Base-by-base conservation (phyloP, 2,329 filamentous ascomycete genomes). In the Spiromastix sp. region DNA sequence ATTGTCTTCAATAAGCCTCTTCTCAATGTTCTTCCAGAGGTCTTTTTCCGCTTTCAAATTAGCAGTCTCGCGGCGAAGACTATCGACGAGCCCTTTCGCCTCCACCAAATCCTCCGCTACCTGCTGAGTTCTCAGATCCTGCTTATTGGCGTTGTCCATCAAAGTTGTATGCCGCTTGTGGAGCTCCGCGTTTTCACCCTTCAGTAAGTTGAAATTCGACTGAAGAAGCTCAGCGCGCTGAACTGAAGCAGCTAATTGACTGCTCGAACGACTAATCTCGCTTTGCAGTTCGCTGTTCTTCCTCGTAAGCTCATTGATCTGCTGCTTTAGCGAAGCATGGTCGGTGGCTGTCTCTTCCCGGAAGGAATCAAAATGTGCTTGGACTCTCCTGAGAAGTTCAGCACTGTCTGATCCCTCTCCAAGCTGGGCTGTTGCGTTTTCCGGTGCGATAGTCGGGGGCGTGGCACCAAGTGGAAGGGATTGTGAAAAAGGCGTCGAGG, bases 41-140 rank as follows among this genome's bases (percentile, higher is more conserved):
- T 85, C 82, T 63, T 94, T 94, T 59, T 96, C 89, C 0, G 89
- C 87, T 57, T 93, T 94, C 21, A 95, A 72, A 51, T 96, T 95
- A 11, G 86, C 80, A 36, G 80, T 85, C 55, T 98, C 91, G 45
- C 85, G 86, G 34, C 86, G 81, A 59, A 95, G 74, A 51, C 85
- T 87, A 51, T 98, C 89, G 3, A 83, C 68, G 34, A 89, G 64
- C 20, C 81, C 81, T 54, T 79, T 81, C 4, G 82, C 79, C 55
- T 95, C 91, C 7, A 96, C 78, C 4, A 96, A 71, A 48, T 98
- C 89, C 58, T 96, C 89, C 0, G 85, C 86, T 18, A 89, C 82
- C 59, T 95, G 86, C 50, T 95, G 86, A 2, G 83, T 91, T 28
- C 79, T 79, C 30, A 94, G 70, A 48, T 98, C 93, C 53, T 94